Base-by-base conservation (phyloP, 192 early-diverging fungal species). In the Umbelopsis sp. region DNA sequence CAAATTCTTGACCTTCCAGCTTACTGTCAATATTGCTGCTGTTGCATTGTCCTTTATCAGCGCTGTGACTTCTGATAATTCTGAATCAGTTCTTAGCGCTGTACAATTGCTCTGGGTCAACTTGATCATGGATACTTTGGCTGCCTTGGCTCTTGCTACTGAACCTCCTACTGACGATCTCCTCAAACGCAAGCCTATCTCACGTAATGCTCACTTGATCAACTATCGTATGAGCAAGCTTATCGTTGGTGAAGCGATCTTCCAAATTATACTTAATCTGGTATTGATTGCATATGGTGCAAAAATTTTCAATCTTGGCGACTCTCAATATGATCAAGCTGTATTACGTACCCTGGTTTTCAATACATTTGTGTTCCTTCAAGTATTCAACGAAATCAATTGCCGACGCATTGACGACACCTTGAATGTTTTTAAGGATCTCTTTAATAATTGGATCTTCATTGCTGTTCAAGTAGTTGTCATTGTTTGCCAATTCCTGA, bases 381-480 rank as follows among this genome's bases (percentile, higher is more conserved):
- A 98, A 81, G 85, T 97, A 20, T 97, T 98, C 78, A 98, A 98
- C 82, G 92, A 95, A 75, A 82, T 98, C 83, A 98, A 98, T 85
- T 93, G 91, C 71, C 87, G 94, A 54, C 85, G 89, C 49, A 96
- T 98, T 74, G 85, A 87, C 47, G 84, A 90, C 70, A 85, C 83
- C 17, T 74, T 90, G 70, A 98, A 98, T 74, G 87, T 99, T 43
- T 97, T 99, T 86, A 87, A 89, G 73, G 90, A 94, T 81, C 84
- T 98, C 72, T 81, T 83, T 71, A 71, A 86, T 67, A 95, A 99
- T 83, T 84, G 84, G 65, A 89, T 91, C 68, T 98, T 99, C 77
- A 75, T 93, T 53, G 53, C 83, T 36, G 90, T 99, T 68, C 87
- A 96, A 72, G 47, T 91, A 17, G 74, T 90, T 44, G 91, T 95